Conservation (phyloP, 2,329 filamentous ascomycete genomes). For the Pseudogymnoascus sp. region DNA sequence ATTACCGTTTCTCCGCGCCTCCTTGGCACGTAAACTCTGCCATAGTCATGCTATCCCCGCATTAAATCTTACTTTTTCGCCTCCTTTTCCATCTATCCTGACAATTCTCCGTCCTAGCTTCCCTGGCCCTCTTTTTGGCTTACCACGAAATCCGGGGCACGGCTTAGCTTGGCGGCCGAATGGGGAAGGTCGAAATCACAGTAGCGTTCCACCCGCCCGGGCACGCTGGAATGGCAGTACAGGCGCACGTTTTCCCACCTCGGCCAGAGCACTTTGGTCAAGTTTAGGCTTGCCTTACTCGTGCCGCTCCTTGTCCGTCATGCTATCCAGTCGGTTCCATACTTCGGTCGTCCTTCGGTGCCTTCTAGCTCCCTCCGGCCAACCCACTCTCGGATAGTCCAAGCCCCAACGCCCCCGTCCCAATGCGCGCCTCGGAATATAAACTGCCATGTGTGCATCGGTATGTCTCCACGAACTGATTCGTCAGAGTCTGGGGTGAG, state of each 20-base stretch:
- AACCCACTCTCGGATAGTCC: neutral
- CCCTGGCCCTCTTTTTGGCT: neutral
- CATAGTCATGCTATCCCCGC: neutral
- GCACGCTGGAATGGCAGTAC: neutral
- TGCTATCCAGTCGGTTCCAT: neutral
- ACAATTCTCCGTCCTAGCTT: neutral
- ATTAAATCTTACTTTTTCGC: neutral
- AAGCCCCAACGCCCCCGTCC: neutral
- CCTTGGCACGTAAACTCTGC: neutral
- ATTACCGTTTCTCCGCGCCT: neutral
- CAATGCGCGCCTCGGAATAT: neutral
- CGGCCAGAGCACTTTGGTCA: neutral
- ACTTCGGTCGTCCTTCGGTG: slow-evolving; percentile 4
- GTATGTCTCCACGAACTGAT: neutral
- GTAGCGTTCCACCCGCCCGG: slow-evolving; percentile 4
- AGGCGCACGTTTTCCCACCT: neutral
- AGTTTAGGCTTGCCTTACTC: neutral
- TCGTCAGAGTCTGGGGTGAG: neutral
- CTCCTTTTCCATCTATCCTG: neutral
- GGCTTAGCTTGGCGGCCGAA: neutral
- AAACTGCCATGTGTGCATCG: slow-evolving; percentile 6
- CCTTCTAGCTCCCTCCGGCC: neutral
- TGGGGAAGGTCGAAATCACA: neutral
- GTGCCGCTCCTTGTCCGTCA: neutral
- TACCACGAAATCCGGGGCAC: slow-evolving; percentile 1